Conservation (phyloP, 768 basidiomycete genomes). For the Lentinula aciculospora region DNA sequence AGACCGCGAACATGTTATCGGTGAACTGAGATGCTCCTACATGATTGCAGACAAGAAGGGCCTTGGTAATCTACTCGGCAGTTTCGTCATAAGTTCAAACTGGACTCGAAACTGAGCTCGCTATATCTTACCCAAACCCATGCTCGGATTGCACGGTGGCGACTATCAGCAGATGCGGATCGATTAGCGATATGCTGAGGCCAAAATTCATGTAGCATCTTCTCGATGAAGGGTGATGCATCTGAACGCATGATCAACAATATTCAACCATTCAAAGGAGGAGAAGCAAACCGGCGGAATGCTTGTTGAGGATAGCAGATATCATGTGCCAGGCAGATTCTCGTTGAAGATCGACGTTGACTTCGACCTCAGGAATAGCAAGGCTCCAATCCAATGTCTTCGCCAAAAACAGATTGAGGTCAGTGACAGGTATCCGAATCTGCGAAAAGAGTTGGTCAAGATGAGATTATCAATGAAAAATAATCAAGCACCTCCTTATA, state of each 20-base stretch:
- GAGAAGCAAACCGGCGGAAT: slow-evolving; percentile 49
- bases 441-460: slow-evolving; percentile 19
- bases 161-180: slow-evolving; percentile 24
- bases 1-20: slow-evolving; percentile 62
- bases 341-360: slow-evolving; percentile 45
- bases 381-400: slow-evolving; percentile 59
- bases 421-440: slow-evolving; percentile 46
- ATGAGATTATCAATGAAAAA: background rate
- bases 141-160: slow-evolving; percentile 45
- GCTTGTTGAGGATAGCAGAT: slow-evolving; percentile 75
- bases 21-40: slow-evolving; percentile 48
- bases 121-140: slow-evolving; percentile 63
- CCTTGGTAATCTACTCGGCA: slow-evolving; percentile 62
- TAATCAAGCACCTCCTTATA: slow-evolving; percentile 53
- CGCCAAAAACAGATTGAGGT: slow-evolving; percentile 46
- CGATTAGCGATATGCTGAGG: slow-evolving; percentile 33
- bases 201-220: slow-evolving; percentile 46
- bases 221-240: slow-evolving; percentile 36
- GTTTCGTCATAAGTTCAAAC: background rate
- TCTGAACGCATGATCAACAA: slow-evolving; percentile 29
- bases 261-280: background rate
- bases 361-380: slow-evolving; percentile 17
- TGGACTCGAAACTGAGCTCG: background rate
- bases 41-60: slow-evolving; percentile 72
- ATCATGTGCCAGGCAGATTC: slow-evolving; percentile 53